phyloP scores from a whole-genome alignment of 306 rosid genomes.

The Sechiopsis laciniata region DNA sequence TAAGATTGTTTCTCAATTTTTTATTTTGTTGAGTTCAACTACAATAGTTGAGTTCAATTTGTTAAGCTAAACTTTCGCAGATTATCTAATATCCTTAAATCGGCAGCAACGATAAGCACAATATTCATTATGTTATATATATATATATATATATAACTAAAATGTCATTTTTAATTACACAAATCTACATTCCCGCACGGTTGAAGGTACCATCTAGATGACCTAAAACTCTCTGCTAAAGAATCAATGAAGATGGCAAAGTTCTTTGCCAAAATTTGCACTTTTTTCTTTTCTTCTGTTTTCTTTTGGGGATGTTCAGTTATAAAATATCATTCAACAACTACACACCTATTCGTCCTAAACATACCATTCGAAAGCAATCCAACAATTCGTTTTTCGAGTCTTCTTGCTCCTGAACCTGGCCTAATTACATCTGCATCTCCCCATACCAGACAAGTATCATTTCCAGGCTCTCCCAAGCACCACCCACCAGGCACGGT shows the following conservation, averaged over 20 bases:
- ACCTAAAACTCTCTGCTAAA: slow-evolving; percentile 10
- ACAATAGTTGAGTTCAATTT: no score
- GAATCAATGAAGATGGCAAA: slow-evolving; percentile 8
- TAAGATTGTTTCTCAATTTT: no score
- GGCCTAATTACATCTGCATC: slow-evolving; percentile 90
- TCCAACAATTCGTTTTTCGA: slow-evolving; percentile 60
- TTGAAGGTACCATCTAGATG: neutral
- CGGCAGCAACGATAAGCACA: neutral
- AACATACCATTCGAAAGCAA: slow-evolving; percentile 57
- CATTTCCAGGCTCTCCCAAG: slow-evolving; percentile 66
- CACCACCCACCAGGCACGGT: slow-evolving; percentile 97
- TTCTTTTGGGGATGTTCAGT: neutral
- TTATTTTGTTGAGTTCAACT: no score
- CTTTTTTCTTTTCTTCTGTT: neutral
- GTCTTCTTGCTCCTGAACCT: slow-evolving; percentile 59
- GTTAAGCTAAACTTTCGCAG: no score
- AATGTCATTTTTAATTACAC: neutral
- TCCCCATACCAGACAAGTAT: slow-evolving; percentile 82
- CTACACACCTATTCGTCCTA: slow-evolving; percentile 45
- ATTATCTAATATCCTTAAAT: no score
- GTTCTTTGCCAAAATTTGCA: neutral
- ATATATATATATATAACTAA: neutral
- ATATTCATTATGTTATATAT: neutral
- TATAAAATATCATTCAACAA: slow-evolving; percentile 8
- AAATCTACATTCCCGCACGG: neutral